Evolutionary conservation across 345 rosid genomes (phyloP), one percentile per base, ranked within the genome.

Genomic region (Dipteronia sinensis): DNA sequence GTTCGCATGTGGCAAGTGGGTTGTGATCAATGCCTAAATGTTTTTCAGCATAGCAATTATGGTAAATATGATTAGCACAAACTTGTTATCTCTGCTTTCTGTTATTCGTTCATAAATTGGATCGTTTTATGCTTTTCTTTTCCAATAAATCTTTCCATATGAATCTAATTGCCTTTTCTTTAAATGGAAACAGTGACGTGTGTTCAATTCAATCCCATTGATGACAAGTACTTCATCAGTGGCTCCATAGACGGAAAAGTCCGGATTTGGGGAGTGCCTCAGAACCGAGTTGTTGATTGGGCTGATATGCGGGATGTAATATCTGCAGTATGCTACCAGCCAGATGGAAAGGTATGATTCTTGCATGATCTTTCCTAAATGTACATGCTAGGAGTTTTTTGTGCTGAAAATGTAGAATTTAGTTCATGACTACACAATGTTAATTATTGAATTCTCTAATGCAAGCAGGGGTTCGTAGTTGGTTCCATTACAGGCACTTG

Each of bases 171-270:
- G 22, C 38, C 67, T 31, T 63, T 20, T 75, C 23, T 73, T 71
- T 58, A 34, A 58, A 69, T 83, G 78, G 71, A 68, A 78, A 78
- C 97, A 95, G 99, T 95, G 80, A 92, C 98, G 31, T 95, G 98
- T 67, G 83, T 95, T 78, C 90, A 95, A 40, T 93, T 95, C 86
- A 87, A 90, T 84, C 98, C 99, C 23, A 67, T 77, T 40, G 80
- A 92, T 69, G 87, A 93, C 65, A 88, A 88, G 77, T 76, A 85
- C 85, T 95, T 95, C 86, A 72, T 91, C 81, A 93, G 94, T 56
- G 98, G 99, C 73, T 95, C 94, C 2, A 89, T 93, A 17, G 99
- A 95, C 82, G 99, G 99, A 62, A 95, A 92, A 86, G 98, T 89
- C 72, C 89, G 99, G 76, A 85, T 95, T 38, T 95, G 99, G 99